Conservation (phyloP, 2,329 filamentous ascomycete genomes). For the Dissoconium aciculare region DNA sequence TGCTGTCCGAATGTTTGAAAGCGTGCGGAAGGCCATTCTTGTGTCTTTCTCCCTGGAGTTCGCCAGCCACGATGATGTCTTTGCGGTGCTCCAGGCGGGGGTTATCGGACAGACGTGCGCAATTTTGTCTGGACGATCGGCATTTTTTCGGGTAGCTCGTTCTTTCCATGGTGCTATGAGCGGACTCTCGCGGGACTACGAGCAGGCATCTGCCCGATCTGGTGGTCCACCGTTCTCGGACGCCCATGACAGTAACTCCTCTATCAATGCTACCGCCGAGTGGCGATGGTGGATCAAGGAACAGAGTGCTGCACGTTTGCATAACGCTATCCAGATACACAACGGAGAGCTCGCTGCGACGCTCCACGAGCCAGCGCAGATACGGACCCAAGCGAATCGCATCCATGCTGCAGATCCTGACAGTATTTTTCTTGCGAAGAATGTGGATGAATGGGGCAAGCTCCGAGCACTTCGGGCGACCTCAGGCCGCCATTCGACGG, state of each 20-base stretch:
- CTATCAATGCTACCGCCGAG: background rate
- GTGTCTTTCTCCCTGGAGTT: conserved; percentile 1
- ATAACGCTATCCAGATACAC: conserved; percentile 3
- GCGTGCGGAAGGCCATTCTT: conserved; percentile 5
- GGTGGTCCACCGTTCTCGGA: too few species aligned
- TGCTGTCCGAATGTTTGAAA: conserved; percentile 5
- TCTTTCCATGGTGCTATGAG: conserved; percentile 4
- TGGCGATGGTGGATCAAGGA: conserved; percentile 4
- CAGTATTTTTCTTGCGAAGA: conserved; percentile 3
- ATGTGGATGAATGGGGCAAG: conserved; percentile 3
- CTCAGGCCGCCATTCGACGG: background rate
- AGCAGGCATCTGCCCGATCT: too few species aligned
- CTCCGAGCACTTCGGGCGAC: background rate
- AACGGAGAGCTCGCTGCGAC: conserved; percentile 5
- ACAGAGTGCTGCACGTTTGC: conserved; percentile 3
- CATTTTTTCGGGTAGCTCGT: conserved; percentile 3
- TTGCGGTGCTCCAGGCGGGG: conserved; percentile 5
- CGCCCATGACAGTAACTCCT: background rate
- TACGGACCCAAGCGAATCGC: conserved; percentile 1
- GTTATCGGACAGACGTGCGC: conserved; percentile 5
- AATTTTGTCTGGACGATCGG: conserved; percentile 3
- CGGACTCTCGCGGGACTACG: background rate
- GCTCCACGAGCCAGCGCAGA: conserved; percentile 1
- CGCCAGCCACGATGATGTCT: background rate
- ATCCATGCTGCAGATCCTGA: conserved; percentile 1